Percentiles rank a stretch among this genome's conserved stretches.
These are phyloP conservation scores for Colletotrichum sp. DNA, from an alignment of 2,329 filamentous ascomycete genomes.

Conservation along the genomic window DNA sequence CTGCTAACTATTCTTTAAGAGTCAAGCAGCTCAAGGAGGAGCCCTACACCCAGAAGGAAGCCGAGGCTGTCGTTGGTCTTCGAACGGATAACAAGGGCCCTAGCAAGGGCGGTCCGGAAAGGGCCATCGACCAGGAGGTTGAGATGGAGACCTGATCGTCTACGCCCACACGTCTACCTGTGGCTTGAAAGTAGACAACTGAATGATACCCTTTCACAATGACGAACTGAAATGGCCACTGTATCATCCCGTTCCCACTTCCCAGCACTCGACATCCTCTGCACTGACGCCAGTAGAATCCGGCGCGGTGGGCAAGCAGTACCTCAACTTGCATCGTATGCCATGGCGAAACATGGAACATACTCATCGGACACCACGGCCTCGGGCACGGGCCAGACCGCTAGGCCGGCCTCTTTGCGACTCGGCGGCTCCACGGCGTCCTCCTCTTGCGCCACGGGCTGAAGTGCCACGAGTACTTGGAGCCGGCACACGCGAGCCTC, in stretches of 20 bases:
- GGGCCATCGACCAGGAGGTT: conserved; percentile 38
- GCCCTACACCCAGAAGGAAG: conserved; percentile 84
- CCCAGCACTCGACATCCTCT: background rate
- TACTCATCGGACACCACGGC: conserved; percentile 46
- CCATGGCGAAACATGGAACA: background rate
- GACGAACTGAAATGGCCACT: background rate
- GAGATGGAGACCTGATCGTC: conserved; percentile 32
- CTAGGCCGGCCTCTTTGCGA: conserved; percentile 47
- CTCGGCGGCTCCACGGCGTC: conserved; percentile 30
- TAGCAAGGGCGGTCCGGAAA: conserved; percentile 28
- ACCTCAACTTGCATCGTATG: background rate
- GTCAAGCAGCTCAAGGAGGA: conserved; percentile 83
- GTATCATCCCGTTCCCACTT: background rate
- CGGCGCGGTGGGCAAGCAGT: background rate
- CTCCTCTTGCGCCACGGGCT: conserved; percentile 27
- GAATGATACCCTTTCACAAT: conserved; percentile 17
- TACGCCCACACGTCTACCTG: background rate
- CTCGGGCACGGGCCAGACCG: conserved; percentile 51
- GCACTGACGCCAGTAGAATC: background rate
- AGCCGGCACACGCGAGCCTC: conserved; percentile 50
- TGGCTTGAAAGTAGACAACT: background rate
- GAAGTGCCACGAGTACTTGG: conserved; percentile 45
- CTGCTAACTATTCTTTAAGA: conserved; percentile 56
- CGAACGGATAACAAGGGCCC: conserved; percentile 68
- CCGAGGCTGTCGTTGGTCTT: conserved; percentile 80